Conservation (phyloP, 23 red algal species). For the Gracilariopsis chorda region DNA sequence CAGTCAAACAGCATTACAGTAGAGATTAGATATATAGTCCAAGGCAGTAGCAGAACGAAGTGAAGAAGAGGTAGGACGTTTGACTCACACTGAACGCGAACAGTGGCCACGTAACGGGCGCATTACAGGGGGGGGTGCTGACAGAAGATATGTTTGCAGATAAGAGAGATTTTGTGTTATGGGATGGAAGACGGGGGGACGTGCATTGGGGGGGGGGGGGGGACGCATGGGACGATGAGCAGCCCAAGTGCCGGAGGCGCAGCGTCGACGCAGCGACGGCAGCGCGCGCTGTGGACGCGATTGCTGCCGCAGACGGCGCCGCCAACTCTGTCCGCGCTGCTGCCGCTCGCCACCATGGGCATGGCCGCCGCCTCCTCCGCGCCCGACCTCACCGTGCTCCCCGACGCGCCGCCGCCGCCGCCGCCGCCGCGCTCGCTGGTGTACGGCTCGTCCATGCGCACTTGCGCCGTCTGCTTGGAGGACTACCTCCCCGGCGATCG, state of each 20-base stretch:
- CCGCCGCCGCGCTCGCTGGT: not conserved
- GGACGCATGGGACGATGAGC: not conserved
- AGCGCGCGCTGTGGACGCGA: not conserved
- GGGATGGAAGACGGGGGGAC: not conserved
- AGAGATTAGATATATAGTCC: too few species aligned
- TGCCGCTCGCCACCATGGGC: conserved; percentile 50
- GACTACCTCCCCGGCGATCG: conserved; percentile 32
- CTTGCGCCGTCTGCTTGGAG: conserved; percentile 48
- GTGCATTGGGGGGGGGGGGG: not conserved
- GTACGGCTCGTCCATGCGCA: conserved; percentile 22
- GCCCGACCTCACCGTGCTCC: not conserved
- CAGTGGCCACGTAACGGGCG: too few species aligned
- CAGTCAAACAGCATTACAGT: too few species aligned
- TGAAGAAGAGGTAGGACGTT: too few species aligned
- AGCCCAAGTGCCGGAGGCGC: not conserved
- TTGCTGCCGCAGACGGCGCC: not conserved
- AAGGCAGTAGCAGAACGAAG: too few species aligned
- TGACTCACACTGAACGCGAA: too few species aligned
- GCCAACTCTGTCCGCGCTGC: not conserved
- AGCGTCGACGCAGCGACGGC: not conserved
- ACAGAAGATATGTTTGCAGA: too few species aligned
- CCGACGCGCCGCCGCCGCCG: not conserved
- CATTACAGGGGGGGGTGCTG: too few species aligned
- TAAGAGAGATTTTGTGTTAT: too few species aligned
- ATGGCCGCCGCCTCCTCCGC: conserved; percentile 10